phyloP scores from a whole-genome alignment of 2,329 filamentous ascomycete species.

The Aureobasidium mangrovei region DNA sequence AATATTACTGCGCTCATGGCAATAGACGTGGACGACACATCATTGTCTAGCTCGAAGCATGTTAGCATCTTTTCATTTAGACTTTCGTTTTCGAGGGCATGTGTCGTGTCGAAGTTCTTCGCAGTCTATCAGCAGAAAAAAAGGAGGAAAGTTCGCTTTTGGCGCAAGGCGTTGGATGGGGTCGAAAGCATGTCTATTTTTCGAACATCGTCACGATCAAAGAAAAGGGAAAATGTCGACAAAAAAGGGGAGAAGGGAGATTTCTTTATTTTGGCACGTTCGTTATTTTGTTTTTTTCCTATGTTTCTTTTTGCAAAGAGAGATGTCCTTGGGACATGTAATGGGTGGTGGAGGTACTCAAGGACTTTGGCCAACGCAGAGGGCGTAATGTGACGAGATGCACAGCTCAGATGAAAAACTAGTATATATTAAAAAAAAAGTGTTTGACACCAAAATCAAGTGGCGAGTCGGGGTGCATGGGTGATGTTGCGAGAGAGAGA shows the following conservation, averaged over 20 bases:
- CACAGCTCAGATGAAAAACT: neutral
- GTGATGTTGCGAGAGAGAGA: neutral
- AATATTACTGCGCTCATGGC: conserved; percentile 8
- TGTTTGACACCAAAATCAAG: neutral
- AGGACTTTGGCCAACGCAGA: neutral
- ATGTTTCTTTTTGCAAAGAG: neutral
- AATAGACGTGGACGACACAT: neutral
- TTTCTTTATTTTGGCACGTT: conserved; percentile 1
- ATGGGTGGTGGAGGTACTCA: neutral
- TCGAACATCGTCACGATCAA: neutral
- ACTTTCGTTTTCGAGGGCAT: conserved; percentile 4
- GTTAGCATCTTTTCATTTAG: conserved; percentile 10
- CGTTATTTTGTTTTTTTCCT: conserved; percentile 5
- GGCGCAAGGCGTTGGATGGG: conserved; percentile 12
- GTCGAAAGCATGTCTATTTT: neutral
- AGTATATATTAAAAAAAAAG: conserved; percentile 1
- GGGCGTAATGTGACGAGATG: conserved; percentile 3
- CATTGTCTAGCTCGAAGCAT: conserved; percentile 6
- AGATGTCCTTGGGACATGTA: neutral
- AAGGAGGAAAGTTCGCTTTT: conserved; percentile 9
- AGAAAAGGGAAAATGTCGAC: neutral
- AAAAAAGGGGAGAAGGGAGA: neutral
- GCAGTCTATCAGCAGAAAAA: neutral
- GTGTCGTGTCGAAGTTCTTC: conserved; percentile 8
- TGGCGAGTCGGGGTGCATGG: neutral